Conservation (phyloP, 2,329 filamentous ascomycete genomes). For the Didymella sp. region DNA sequence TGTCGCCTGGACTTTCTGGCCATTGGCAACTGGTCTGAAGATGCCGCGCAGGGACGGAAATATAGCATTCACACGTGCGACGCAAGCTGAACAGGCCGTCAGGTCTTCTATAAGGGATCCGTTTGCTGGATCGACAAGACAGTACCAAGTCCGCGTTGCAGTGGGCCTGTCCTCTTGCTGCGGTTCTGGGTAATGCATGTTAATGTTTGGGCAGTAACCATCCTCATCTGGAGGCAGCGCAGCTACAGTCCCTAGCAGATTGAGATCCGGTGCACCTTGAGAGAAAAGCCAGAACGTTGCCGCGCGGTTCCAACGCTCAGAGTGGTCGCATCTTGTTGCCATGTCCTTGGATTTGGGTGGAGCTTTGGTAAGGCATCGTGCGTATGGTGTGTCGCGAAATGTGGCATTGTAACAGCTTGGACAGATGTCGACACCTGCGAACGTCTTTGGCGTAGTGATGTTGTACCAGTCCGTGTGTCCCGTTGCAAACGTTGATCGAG, state of each 20-base stretch:
- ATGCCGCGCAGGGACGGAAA: constrained; percentile 23
- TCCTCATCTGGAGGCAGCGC: constrained; percentile 22
- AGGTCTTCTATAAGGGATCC: constrained; percentile 26
- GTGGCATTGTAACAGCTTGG: constrained; percentile 30
- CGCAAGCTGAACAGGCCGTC: constrained; percentile 30
- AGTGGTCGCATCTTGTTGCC: constrained; percentile 18
- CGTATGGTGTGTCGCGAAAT: constrained; percentile 24
- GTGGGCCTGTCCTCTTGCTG: constrained; percentile 22
- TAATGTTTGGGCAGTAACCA: constrained; percentile 29
- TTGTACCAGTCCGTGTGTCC: constrained; percentile 25
- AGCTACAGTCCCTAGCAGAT: constrained; percentile 21
- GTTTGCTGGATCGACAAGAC: constrained; percentile 22
- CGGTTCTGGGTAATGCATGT: constrained; percentile 19
- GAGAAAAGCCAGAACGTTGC: constrained; percentile 27
- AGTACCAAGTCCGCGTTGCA: constrained; percentile 28
- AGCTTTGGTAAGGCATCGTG: constrained; percentile 15
- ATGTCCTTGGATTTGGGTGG: constrained; percentile 20
- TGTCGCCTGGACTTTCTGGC: constrained; percentile 24
- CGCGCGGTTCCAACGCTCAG: constrained; percentile 25
- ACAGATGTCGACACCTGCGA: constrained; percentile 29
- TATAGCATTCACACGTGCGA: constrained; percentile 22
- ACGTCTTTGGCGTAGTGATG: constrained; percentile 16
- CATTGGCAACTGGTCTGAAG: constrained; percentile 21
- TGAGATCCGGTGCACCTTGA: constrained; percentile 21
- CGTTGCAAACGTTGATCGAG: constrained; percentile 13